A percentile compares a stretch with the other conserved stretches of the same genome.
Conservation (phyloP, 192 early-diverging fungal species). For the Coemansia sp. region DNA sequence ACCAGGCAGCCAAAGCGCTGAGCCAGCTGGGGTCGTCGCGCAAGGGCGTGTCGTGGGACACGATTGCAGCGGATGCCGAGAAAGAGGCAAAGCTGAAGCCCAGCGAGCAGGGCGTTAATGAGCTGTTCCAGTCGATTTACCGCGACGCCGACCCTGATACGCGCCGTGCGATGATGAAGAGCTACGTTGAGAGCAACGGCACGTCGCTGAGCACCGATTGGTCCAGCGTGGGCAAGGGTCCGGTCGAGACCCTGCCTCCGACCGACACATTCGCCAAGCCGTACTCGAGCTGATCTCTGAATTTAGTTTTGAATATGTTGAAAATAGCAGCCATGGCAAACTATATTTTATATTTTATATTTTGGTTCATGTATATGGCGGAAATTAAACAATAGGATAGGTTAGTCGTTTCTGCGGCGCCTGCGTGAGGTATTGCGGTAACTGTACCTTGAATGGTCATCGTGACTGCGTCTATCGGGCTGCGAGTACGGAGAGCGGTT, state of each 20-base stretch:
- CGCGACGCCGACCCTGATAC: slow-evolving; percentile 86
- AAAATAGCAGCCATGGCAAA: no score
- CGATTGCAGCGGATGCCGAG: slow-evolving; percentile 70
- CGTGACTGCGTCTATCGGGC: slow-evolving; percentile 15
- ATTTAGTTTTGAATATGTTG: no score
- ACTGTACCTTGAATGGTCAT: slow-evolving; percentile 6
- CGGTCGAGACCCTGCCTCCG: slow-evolving; percentile 87
- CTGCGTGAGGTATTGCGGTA: slow-evolving; percentile 27
- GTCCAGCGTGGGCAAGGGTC: slow-evolving; percentile 81
- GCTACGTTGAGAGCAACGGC: slow-evolving; percentile 92
- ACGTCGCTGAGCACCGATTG: slow-evolving; percentile 95
- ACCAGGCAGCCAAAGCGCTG: slow-evolving; percentile 36
- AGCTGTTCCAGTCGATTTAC: slow-evolving; percentile 92
- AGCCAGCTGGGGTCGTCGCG: slow-evolving; percentile 56
- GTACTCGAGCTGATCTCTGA: slow-evolving; percentile 21
- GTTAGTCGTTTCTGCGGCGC: slow-evolving; percentile 24
- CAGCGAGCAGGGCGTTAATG: slow-evolving; percentile 87
- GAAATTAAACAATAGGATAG: no score
- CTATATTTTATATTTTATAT: no score
- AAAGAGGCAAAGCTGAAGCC: slow-evolving; percentile 80
- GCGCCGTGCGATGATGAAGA: slow-evolving; percentile 95
- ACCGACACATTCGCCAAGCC: slow-evolving; percentile 89
- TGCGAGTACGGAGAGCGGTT: slow-evolving; percentile 23
- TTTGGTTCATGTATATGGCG: no score
- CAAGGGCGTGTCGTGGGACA: slow-evolving; percentile 81